A percentile compares a stretch with the other conserved stretches of the same genome.
These are phyloP conservation scores for Gomphus sp. DNA, from an alignment of 1,284 basidiomycete genomes.

Conservation along the genomic window DNA sequence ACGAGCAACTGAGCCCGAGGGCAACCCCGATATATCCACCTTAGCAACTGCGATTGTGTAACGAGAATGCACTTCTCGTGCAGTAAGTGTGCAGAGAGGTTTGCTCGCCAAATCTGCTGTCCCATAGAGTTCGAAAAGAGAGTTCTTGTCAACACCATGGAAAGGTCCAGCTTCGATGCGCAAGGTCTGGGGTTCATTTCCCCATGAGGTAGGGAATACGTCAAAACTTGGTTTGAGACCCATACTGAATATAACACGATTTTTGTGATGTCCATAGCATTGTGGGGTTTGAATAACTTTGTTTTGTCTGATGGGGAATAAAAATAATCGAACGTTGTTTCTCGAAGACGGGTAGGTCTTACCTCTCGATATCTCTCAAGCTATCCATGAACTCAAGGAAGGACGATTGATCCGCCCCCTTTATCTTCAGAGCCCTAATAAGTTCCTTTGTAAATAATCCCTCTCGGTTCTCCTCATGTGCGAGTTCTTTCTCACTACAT, in stretches of 20 bases:
- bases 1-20: background rate
- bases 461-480: slow-evolving; percentile 48
- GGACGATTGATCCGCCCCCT: slow-evolving; percentile 42
- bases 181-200: background rate
- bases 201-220: slow-evolving; percentile 30
- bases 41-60: slow-evolving; percentile 37
- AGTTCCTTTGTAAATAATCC: slow-evolving; percentile 50
- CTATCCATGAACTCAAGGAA: slow-evolving; percentile 36
- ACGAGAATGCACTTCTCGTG: slow-evolving; percentile 49
- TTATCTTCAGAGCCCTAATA: slow-evolving; percentile 32
- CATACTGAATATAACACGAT: slow-evolving; percentile 35
- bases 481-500: slow-evolving; percentile 39
- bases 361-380: too few relatives aligned
- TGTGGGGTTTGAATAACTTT: slow-evolving; percentile 32
- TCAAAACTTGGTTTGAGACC: slow-evolving; percentile 37
- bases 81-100: slow-evolving; percentile 33
- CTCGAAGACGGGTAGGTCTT: too few relatives aligned
- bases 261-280: slow-evolving; percentile 38
- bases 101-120: background rate
- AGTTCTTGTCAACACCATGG: slow-evolving; percentile 43
- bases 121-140: slow-evolving; percentile 11
- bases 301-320: background rate
- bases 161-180: slow-evolving; percentile 46
- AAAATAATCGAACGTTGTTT: background rate
- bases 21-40: slow-evolving; percentile 10